Percentiles rank a stretch among this genome's conserved stretches.
These are phyloP conservation scores for Flaveria trinervia DNA, from an alignment of 129 eudicot species.

Conservation along the genomic window DNA sequence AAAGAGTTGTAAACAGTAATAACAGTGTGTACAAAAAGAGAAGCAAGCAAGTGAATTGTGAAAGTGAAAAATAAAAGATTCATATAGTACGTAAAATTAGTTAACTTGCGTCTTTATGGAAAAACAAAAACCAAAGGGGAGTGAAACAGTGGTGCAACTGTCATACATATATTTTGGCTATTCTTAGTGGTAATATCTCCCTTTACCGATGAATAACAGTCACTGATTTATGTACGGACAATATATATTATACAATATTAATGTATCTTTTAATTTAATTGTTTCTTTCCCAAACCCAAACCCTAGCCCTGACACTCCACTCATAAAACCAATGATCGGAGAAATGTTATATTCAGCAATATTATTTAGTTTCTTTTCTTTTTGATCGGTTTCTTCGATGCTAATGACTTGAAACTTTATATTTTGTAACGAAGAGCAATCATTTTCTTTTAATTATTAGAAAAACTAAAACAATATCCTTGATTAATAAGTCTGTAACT, in stretches of 20 bases:
- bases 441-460: too few species aligned
- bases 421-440: too few species aligned
- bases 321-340: neutral
- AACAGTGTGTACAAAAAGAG: constrained; percentile 37
- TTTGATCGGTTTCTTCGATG: neutral
- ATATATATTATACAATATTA: neutral
- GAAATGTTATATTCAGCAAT: neutral
- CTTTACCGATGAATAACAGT: constrained; percentile 35
- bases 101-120: constrained; percentile 11
- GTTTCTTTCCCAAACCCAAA: neutral
- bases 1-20: neutral
- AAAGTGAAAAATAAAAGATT: neutral
- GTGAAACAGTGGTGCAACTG: constrained; percentile 1
- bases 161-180: constrained; percentile 15
- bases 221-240: constrained; percentile 26
- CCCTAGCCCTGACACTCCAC: neutral
- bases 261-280: too few species aligned
- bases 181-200: constrained; percentile 32
- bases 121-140: neutral
- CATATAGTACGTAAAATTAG: neutral
- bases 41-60: neutral
- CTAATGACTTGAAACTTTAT: neutral
- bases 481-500: too few species aligned
- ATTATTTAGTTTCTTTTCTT: neutral
- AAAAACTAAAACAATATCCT: too few species aligned